These are phyloP conservation scores for Hirsutella minnesotensis DNA, from an alignment of 2,329 filamentous ascomycete species.

Conservation along the genomic window DNA sequence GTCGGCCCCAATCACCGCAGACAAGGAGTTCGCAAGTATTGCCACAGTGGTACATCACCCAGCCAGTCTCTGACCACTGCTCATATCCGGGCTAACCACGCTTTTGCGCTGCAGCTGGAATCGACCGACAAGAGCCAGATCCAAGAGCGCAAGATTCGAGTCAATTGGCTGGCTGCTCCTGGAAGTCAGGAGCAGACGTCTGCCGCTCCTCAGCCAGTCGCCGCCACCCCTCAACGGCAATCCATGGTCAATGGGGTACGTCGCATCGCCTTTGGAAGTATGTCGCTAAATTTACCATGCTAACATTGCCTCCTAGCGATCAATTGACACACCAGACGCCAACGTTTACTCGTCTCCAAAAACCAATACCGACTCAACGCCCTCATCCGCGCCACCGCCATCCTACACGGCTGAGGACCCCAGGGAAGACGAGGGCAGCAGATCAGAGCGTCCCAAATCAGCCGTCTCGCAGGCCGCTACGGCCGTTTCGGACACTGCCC, in stretches of 20 bases:
- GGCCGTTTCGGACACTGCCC: slow-evolving; percentile 31
- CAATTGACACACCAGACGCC: slow-evolving; percentile 30
- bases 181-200: slow-evolving; percentile 21
- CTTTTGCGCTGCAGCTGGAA: slow-evolving; percentile 50
- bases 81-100: background rate
- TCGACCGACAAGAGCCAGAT: slow-evolving; percentile 67
- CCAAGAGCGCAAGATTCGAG: slow-evolving; percentile 91
- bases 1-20: slow-evolving; percentile 69
- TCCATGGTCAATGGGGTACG: slow-evolving; percentile 27
- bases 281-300: too few species aligned
- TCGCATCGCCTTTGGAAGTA: background rate
- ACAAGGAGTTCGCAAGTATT: slow-evolving; percentile 75
- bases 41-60: slow-evolving; percentile 58
- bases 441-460: slow-evolving; percentile 15
- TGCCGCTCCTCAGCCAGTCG: slow-evolving; percentile 8
- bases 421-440: slow-evolving; percentile 17
- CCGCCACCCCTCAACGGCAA: slow-evolving; percentile 29
- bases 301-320: slow-evolving; percentile 9
- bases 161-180: slow-evolving; percentile 65
- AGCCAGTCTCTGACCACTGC: background rate
- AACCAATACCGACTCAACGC: slow-evolving; percentile 18
- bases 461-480: slow-evolving; percentile 28
- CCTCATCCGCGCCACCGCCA: slow-evolving; percentile 19
- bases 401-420: slow-evolving; percentile 23
- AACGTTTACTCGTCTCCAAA: slow-evolving; percentile 33